A percentile compares a stretch with the other conserved stretches of the same genome.
Conservation (phyloP, 768 basidiomycete species). For the Phallus indusiatus region DNA sequence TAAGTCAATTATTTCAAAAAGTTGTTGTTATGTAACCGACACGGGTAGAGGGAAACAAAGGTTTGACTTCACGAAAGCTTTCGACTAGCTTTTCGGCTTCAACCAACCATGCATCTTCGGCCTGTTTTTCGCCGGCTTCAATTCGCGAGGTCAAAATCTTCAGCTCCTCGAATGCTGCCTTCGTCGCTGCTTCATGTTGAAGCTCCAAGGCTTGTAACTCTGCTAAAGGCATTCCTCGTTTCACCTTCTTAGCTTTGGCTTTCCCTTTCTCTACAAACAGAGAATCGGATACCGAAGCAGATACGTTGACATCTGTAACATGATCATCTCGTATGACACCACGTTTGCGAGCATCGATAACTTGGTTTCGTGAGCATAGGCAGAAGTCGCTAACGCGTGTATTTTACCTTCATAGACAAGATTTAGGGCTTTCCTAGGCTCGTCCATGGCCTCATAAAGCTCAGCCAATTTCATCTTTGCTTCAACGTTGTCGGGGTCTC, state of each 20-base stretch:
- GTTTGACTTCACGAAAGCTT: slow-evolving; percentile 78
- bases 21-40: slow-evolving; percentile 27
- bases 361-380: slow-evolving; percentile 13
- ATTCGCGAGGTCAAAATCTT: slow-evolving; percentile 47
- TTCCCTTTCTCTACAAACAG: slow-evolving; percentile 55
- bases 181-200: slow-evolving; percentile 56
- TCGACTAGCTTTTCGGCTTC: slow-evolving; percentile 84
- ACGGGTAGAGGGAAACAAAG: slow-evolving; percentile 69
- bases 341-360: slow-evolving; percentile 25
- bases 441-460: slow-evolving; percentile 76
- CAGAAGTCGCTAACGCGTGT: not conserved
- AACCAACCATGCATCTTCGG: slow-evolving; percentile 65
- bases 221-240: slow-evolving; percentile 40
- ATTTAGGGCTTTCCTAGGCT: slow-evolving; percentile 73
- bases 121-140: slow-evolving; percentile 34
- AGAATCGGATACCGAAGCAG: slow-evolving; percentile 23
- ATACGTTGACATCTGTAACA: slow-evolving; percentile 7
- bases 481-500: slow-evolving; percentile 68
- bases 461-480: slow-evolving; percentile 87
- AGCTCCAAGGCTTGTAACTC: slow-evolving; percentile 56
- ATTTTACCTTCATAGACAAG: slow-evolving; percentile 71
- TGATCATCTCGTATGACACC: not conserved
- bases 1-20: not conserved
- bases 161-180: slow-evolving; percentile 47
- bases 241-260: slow-evolving; percentile 31